These are phyloP conservation scores for Coniochaeta sp. DNA, from an alignment of 2,329 filamentous ascomycete genomes.

Conservation along the genomic window DNA sequence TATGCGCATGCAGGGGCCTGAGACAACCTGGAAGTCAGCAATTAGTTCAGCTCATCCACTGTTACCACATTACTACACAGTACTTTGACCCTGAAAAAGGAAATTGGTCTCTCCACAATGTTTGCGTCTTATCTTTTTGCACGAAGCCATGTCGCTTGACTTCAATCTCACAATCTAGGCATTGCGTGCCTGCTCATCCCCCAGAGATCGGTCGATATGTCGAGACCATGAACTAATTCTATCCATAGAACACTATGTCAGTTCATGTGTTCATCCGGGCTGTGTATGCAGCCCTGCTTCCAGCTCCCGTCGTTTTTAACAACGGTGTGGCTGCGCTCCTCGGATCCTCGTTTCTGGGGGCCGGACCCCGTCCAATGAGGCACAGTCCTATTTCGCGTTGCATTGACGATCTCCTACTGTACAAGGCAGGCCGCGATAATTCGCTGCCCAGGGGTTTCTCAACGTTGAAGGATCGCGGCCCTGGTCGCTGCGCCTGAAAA, in stretches of 20 bases:
- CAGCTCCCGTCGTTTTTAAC: background rate
- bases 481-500: background rate
- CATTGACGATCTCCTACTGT: background rate
- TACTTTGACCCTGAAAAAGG: background rate
- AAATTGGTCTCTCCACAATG: no score
- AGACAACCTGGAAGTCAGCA: background rate
- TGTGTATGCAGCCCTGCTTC: background rate
- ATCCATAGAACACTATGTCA: background rate
- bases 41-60: background rate
- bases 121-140: no score
- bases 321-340: background rate
- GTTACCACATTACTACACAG: background rate
- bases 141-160: background rate
- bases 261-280: background rate
- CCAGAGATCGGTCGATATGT: background rate
- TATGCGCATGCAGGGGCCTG: background rate
- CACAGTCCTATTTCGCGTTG: background rate
- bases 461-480: background rate
- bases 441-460: no score
- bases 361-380: background rate
- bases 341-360: background rate
- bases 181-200: background rate
- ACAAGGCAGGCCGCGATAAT: background rate
- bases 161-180: background rate
- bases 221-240: background rate